Base-by-base conservation (phyloP, 139 green algal species). In the Tetradesmus lagerheimii region DNA sequence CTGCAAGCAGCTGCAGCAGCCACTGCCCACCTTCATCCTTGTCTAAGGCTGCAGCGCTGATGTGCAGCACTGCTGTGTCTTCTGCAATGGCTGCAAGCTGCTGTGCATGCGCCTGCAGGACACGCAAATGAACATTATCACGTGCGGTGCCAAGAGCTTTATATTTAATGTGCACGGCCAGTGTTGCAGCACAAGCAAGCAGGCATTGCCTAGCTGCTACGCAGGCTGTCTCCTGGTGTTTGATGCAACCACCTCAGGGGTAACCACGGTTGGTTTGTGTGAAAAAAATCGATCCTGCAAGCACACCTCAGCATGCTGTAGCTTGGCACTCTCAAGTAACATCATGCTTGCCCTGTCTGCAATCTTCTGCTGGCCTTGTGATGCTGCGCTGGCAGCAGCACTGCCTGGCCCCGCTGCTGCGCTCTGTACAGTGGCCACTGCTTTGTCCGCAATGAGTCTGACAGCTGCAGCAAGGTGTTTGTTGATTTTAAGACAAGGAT, bases 21-120 rank as follows among this genome's bases (percentile, higher is more conserved):
- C 57, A 11, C 0, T 27, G 5, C 83, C 0, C 64, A 88, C 83
- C 83, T 41, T 57, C 38, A 31, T 88, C 64, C 14, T 45, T 39
- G 23, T 88, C 64, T 1, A 88, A 29, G 34, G 83, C 83, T 81
- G 83, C 83, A 80, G 83, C 64, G 8, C 64, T 88, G 64, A 88
- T n/a, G 3, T 88, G 83, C 62, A 88, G 62, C 31, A 53, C 83
- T 80, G 83, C 83, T 31, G 38, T 80, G 62, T 88, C 83, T 25
- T 50, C 64, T 64, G 83, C 83, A 12, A 88, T 34, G 12, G 71
- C 83, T 80, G 62, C 64, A 43, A 88, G 34, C 62, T 62, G 29
- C 16, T 77, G 34, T 2, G 81, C 31, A 87, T 87, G 81, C 18
- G 53, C 50, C 81, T 87, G 50, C 50, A 77, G 34, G 11, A 27